Conservation (phyloP, 192 early-diverging fungal genomes). For the Coemansia asiatica region DNA sequence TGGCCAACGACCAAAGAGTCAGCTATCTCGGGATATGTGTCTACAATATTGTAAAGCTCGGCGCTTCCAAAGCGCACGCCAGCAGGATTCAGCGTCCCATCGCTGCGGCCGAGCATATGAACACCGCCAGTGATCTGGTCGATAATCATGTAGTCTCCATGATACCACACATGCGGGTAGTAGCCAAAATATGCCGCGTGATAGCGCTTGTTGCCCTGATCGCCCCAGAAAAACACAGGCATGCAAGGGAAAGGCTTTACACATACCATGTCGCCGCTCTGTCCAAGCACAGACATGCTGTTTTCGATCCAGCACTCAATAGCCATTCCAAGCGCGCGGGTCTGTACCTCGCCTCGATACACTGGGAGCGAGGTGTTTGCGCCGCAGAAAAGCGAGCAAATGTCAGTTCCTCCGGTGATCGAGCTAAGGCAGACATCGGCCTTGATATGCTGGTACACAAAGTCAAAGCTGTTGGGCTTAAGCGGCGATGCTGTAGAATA, state of each 20-base stretch:
- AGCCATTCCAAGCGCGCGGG: conserved; percentile 88
- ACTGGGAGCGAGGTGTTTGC: conserved; percentile 88
- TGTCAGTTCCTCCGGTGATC: conserved; percentile 97
- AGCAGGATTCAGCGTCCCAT: conserved; percentile 89
- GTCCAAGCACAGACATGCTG: conserved; percentile 62
- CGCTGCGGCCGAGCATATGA: conserved; percentile 90
- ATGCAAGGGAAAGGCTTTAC: conserved; percentile 93
- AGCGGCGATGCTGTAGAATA: conserved; percentile 95
- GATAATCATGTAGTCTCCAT: conserved; percentile 91
- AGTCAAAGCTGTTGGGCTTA: conserved; percentile 90
- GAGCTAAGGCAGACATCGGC: conserved; percentile 83
- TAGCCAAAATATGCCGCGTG: conserved; percentile 83
- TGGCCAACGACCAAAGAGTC: conserved; percentile 93
- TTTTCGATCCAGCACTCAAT: conserved; percentile 85
- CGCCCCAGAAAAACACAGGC: conserved; percentile 95
- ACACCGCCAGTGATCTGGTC: conserved; percentile 85
- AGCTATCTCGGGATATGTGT: conserved; percentile 73
- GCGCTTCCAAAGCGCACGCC: conserved; percentile 93
- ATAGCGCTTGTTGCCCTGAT: conserved; percentile 75
- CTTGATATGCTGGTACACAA: conserved; percentile 85
- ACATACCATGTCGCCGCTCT: conserved; percentile 91
- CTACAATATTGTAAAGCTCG: conserved; percentile 93
- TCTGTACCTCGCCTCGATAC: conserved; percentile 93
- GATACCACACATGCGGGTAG: conserved; percentile 88
- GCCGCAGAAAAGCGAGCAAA: conserved; percentile 92